These are phyloP conservation scores for Aspergillus clavatus DNA, from an alignment of 2,329 filamentous ascomycete species.

Conservation along the genomic window DNA sequence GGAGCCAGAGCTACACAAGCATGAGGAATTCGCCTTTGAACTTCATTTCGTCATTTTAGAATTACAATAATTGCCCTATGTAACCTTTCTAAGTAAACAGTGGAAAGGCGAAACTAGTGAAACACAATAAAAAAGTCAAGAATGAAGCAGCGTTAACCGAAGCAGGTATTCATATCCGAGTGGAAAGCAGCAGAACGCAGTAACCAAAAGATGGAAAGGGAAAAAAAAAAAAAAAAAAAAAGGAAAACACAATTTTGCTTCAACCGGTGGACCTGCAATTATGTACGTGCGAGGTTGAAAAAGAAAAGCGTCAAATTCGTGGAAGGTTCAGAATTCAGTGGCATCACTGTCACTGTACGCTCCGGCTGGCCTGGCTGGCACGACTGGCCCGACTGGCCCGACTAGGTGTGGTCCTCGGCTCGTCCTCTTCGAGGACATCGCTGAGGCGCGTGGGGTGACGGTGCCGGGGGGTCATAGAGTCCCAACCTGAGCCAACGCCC, in stretches of 20 bases:
- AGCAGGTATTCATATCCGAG: conserved; percentile 4
- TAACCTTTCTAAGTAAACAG: conserved; percentile 2
- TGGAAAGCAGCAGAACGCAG: conserved; percentile 3
- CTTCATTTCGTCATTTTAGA: conserved; percentile 11
- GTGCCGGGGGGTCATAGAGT: conserved; percentile 65
- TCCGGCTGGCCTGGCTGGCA: conserved; percentile 42
- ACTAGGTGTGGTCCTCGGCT: conserved; percentile 65
- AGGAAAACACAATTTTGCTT: conserved; percentile 2
- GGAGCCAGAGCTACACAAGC: too few species aligned
- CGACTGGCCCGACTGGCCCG: conserved; percentile 54
- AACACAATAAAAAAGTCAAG: not conserved
- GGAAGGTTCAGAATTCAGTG: not conserved
- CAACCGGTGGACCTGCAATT: conserved; percentile 2
- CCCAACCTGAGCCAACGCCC: conserved; percentile 66
- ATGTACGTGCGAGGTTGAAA: conserved; percentile 10
- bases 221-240: conserved; percentile 4
- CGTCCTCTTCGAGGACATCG: conserved; percentile 83
- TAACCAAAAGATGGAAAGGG: too few species aligned
- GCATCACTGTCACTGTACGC: conserved; percentile 26
- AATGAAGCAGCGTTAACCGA: not conserved
- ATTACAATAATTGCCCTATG: conserved; percentile 18
- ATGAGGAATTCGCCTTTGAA: conserved; percentile 1
- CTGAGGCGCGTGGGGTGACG: conserved; percentile 85
- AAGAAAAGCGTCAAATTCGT: conserved; percentile 1
- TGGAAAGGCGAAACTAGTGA: conserved; percentile 1